A percentile compares a stretch with the other conserved stretches of the same genome.
Evolutionary conservation across 1,139 yeast genomes (phyloP).

Genomic region (Ashbya aceris): DNA sequence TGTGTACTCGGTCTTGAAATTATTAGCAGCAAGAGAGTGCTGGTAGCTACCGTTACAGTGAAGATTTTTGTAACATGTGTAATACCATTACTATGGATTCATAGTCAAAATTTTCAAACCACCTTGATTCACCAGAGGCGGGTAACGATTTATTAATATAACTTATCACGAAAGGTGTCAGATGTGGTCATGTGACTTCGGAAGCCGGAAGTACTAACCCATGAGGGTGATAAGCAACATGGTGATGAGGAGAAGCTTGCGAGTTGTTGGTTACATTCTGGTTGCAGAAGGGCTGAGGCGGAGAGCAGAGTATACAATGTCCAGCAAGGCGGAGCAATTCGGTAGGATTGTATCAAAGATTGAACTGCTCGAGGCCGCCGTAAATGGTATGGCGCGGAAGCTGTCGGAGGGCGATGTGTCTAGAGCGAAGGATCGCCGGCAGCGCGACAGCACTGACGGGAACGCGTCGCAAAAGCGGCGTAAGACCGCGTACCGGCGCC

Average conservation of each 20-base stretch:
- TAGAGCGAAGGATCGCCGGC: not conserved
- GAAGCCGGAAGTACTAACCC: too few species aligned
- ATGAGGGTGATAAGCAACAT: too few species aligned
- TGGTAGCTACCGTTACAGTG: not conserved
- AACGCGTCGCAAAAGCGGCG: not conserved
- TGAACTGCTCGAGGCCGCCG: constrained; percentile 4
- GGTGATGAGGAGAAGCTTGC: too few species aligned
- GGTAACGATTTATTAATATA: too few species aligned
- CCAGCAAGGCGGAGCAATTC: constrained; percentile 6
- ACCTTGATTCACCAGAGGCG: not conserved
- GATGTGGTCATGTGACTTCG: too few species aligned
- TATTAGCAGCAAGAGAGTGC: not conserved
- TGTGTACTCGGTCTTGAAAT: not conserved
- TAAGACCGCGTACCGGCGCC: not conserved
- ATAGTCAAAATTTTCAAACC: not conserved
- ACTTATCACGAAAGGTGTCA: too few species aligned
- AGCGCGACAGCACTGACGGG: not conserved
- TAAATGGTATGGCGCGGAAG: constrained; percentile 1
- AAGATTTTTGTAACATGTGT: constrained; percentile 1
- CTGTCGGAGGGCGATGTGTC: not conserved
- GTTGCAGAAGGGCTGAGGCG: too few species aligned
- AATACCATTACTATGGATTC: not conserved
- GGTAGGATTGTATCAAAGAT: constrained; percentile 5
- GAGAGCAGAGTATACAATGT: not conserved
- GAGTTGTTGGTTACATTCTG: too few species aligned